Evolutionary conservation across 352 stramenopile species (phyloP).

Genomic region (Vaucheria bursata): DNA sequence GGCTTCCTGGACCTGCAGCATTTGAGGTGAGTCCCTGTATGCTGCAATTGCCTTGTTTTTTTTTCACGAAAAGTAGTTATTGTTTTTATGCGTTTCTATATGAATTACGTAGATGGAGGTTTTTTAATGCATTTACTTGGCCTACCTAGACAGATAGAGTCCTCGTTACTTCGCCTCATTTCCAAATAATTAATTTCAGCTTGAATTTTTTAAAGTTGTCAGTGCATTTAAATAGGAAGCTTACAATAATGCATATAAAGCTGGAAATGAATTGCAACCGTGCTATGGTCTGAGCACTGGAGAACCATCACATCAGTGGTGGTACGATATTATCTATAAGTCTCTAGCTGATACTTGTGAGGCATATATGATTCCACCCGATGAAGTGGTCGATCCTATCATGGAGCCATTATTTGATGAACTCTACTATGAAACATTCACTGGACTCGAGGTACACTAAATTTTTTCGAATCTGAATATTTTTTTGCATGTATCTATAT

Average conservation of each 20-base stretch:
- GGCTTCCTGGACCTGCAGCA: not conserved
- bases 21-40: slow-evolving; percentile 3
- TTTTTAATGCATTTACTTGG: too few relatives aligned
- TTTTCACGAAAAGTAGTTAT: too few relatives aligned
- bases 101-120: too few relatives aligned
- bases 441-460: not conserved
- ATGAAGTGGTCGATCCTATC: slow-evolving; percentile 5
- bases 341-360: not conserved
- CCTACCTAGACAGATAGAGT: too few relatives aligned
- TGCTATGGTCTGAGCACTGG: slow-evolving; percentile 2
- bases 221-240: too few relatives aligned
- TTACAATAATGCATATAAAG: not conserved
- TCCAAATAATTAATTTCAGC: too few relatives aligned
- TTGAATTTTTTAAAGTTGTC: too few relatives aligned
- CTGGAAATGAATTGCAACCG: not conserved
- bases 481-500: too few relatives aligned
- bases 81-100: too few relatives aligned
- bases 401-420: slow-evolving; percentile 12
- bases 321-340: not conserved
- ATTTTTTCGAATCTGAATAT: too few relatives aligned
- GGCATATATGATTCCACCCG: not conserved
- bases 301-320: slow-evolving; percentile 7
- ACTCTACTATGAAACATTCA: slow-evolving; percentile 6
- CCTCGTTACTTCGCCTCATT: too few relatives aligned
- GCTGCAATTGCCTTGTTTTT: too few relatives aligned